Evolutionary conservation across 2,329 filamentous ascomycete genomes (phyloP), one percentile per base, ranked within the genome.

Genomic region (Fusarium nanum): DNA sequence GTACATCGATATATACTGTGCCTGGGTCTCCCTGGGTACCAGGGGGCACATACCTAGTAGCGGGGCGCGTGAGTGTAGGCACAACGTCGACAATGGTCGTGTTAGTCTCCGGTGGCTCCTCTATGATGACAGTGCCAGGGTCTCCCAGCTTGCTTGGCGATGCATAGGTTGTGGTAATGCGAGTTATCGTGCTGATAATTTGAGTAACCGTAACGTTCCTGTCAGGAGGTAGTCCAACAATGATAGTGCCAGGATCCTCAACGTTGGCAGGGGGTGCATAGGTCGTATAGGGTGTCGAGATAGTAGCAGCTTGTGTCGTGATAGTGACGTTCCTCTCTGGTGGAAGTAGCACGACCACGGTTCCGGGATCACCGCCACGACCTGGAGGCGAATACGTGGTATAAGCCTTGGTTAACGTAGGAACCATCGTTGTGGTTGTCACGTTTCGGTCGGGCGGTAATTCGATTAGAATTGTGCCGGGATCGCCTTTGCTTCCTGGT

Each of bases 381-480:
- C 37, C 56, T 8, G 64, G 64, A 13, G 58, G 37, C 7, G 52
- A 63, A 34, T 63, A 64, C 9, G 58, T 64, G 16, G 60, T 64
- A 23, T 47, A 63, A 13, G 58, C 42, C 23, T 28, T 12, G 2
- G 60, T 63, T 16, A 63, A 12, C 12, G 56, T 57, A 22, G 34
- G 42, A 1, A 61, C 42, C 6, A 30, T 25, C 9, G 40, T 37
- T 7, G 64, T 67, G 7, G 44, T 67, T 5, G 64, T 67, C 12
- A 67, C 42, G 20, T 67, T 67, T 2, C 47, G 34, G 4, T 52
- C 50, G 46, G 67, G 60, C 11, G 62, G 65, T 16, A 53, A 7
- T 22, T 58, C 65, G 5, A 68, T 23, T n/a, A 68, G 57, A 22
- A 68, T 50, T 7, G 64, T 68, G 27, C 63, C 63, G 16, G 63